Evolutionary conservation across 2,329 filamentous ascomycete genomes (phyloP), one percentile per base, ranked within the genome.

Genomic region (Trichoderma sp.): DNA sequence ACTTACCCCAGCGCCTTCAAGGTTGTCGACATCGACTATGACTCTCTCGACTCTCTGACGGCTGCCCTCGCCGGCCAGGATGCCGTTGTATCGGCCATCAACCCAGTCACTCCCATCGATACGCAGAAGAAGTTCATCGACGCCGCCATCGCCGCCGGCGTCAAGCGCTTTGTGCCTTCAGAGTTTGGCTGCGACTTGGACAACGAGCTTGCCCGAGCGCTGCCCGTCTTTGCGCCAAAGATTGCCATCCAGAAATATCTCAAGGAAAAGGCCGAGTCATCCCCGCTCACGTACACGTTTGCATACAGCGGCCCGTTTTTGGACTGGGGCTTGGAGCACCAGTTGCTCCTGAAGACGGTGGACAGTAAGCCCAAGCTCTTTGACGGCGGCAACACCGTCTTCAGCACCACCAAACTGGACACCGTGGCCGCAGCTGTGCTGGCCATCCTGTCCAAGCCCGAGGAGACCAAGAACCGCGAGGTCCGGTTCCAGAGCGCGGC

Each of bases 121-220:
- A 37, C 39, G 14, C 78, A 80, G 65, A 46, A 64, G 10, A 75
- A 82, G 13, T 79, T 90, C 56, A 81, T 90, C 55, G 84, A 90
- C 37, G 89, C 88, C 0, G 84, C 87, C 37, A 79, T 87, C 32
- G 82, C 83, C 4, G 87, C 87, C 4, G 87, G 88, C 5, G 87
- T 91, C 0, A 82, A 87, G 74, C 83, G 87, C 14, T 88, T 90
- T 79, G 77, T 91, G 37, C 87, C 88, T 2, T 85, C 85, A 2
- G 88, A 90, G 70, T 91, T 84, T 59, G 82, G 81, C 39, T 73
- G 75, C 54, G 76, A 83, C 78, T 68, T 79, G 11, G 43, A 64
- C 21, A 67, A 76, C 24, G 76, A 77, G 8, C 75, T 81, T 64
- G 72, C 77, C 58, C 71, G 79, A 66, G 60, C 77, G 2, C 81